Conservation (phyloP, 345 rosid genomes). For the Heritiera fomes region DNA sequence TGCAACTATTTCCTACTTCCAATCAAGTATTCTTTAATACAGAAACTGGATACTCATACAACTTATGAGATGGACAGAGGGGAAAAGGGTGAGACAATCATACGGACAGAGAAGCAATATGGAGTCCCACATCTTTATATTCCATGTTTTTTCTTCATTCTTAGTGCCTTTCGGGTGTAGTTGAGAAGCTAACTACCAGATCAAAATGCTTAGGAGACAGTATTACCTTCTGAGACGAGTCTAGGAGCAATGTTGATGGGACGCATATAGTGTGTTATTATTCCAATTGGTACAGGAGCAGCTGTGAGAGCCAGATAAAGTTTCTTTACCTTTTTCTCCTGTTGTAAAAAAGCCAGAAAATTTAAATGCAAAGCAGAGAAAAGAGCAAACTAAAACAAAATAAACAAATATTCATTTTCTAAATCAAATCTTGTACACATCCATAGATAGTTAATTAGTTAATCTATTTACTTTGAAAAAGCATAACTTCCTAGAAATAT, state of each 20-base stretch:
- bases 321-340: conserved; percentile 86
- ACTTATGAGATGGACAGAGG: not conserved
- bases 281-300: conserved; percentile 73
- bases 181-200: not conserved
- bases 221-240: conserved; percentile 73
- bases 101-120: not conserved
- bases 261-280: conserved; percentile 88
- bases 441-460: not conserved
- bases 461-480: not conserved
- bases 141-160: not conserved
- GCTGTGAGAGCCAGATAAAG: conserved; percentile 86
- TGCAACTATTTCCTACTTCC: not conserved
- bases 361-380: not conserved
- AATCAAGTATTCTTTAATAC: not conserved
- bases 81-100: not conserved
- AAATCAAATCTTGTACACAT: not conserved
- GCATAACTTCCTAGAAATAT: not conserved
- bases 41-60: not conserved
- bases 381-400: conserved; percentile 7
- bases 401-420: not conserved
- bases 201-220: conserved; percentile 10
- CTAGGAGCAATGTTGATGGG: conserved; percentile 84
- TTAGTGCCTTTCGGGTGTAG: not conserved
- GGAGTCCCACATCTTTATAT: conserved; percentile 1
- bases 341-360: conserved; percentile 6